Percentiles rank a stretch among this genome's conserved stretches.
These are phyloP conservation scores for Babesia sp. DNA, from an alignment of 169 alveolate genomes.

Conservation along the genomic window DNA sequence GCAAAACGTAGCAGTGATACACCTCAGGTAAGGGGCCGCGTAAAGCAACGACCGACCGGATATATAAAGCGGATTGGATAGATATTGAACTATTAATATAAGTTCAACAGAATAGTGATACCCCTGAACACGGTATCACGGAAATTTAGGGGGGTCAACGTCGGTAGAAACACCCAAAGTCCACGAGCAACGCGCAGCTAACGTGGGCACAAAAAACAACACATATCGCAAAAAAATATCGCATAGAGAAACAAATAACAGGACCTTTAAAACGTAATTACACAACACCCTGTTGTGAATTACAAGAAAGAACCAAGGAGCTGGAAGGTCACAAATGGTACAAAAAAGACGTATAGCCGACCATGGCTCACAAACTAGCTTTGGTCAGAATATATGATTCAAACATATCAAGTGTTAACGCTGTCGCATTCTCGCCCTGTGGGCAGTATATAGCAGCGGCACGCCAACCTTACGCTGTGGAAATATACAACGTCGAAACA, in stretches of 20 bases:
- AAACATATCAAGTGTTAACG: constrained; percentile 36
- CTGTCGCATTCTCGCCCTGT: constrained; percentile 66
- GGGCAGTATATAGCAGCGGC: constrained; percentile 64
- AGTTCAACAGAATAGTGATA: too few species aligned
- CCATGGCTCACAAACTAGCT: constrained; percentile 55
- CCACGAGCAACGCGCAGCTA: not conserved
- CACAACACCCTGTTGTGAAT: too few species aligned
- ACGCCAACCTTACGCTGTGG: constrained; percentile 39
- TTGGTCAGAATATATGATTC: constrained; percentile 50
- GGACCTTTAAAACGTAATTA: not conserved
- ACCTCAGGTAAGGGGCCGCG: too few species aligned
- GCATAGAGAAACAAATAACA: not conserved
- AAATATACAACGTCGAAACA: constrained; percentile 42
- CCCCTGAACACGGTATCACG: too few species aligned
- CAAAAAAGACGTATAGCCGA: not conserved
- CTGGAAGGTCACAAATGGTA: constrained; percentile 4
- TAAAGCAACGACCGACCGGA: too few species aligned
- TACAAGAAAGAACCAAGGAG: not conserved
- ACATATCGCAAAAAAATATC: constrained; percentile 5
- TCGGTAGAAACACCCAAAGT: not conserved
- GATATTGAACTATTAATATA: too few species aligned
- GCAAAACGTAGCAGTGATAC: too few species aligned
- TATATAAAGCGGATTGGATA: too few species aligned
- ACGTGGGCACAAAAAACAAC: not conserved
- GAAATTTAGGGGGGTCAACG: not conserved